These are phyloP conservation scores for Moricandia arvensis DNA, from an alignment of 345 rosid species.

Conservation along the genomic window DNA sequence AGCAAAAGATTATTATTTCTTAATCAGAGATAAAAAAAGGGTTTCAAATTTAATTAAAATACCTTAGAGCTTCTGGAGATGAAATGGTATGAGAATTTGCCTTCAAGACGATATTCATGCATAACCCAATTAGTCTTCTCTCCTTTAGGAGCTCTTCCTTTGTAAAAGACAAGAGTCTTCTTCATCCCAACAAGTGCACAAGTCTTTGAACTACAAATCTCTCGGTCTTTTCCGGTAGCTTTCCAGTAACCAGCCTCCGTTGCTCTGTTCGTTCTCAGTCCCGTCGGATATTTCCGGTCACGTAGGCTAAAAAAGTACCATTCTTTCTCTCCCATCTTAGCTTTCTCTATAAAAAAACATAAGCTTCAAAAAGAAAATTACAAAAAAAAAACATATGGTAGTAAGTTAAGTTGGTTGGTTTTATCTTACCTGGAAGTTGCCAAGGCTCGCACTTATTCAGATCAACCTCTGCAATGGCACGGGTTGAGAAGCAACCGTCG, in stretches of 20 bases:
- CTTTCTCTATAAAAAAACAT: conserved; percentile 52
- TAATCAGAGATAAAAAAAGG: background rate
- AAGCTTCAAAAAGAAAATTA: background rate
- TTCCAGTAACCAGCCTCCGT: conserved; percentile 98
- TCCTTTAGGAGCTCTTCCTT: conserved; percentile 95
- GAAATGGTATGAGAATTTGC: conserved; percentile 84
- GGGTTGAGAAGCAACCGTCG: conserved; percentile 66
- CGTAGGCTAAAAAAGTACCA: conserved; percentile 95
- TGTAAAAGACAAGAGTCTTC: conserved; percentile 87
- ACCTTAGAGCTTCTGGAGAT: conserved; percentile 87
- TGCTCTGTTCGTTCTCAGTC: conserved; percentile 88
- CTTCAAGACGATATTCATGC: conserved; percentile 98
- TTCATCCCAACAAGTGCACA: conserved; percentile 93
- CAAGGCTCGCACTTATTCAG: conserved; percentile 99
- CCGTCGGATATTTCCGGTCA: conserved; percentile 93
- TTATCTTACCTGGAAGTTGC: conserved; percentile 85
- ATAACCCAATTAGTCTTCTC: conserved; percentile 97
- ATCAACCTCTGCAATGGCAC: conserved; percentile 91
- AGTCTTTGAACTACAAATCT: conserved; percentile 82
- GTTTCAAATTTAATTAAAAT: background rate
- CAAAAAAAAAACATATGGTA: background rate
- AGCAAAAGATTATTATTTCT: background rate
- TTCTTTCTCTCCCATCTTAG: conserved; percentile 96
- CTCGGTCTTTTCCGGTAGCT: conserved; percentile 93
- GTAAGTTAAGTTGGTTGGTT: background rate